Conservation (phyloP, 2,329 filamentous ascomycete species). For the Pseudocercospora macadamiae region DNA sequence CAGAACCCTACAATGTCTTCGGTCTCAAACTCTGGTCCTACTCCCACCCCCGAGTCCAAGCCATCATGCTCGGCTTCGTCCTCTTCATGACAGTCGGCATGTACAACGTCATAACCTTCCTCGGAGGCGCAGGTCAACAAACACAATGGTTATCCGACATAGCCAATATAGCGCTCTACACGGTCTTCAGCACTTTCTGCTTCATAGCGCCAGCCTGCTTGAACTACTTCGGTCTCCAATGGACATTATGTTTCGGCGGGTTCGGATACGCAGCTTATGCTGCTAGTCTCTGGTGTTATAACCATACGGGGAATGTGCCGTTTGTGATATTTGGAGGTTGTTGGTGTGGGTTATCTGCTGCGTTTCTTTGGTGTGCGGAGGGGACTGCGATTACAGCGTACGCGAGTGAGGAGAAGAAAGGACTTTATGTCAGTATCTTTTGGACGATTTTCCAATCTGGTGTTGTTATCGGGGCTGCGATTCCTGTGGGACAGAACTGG, state of each 20-base stretch:
- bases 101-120: slow-evolving; percentile 15
- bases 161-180: slow-evolving; percentile 10
- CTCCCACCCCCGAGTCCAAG: slow-evolving; percentile 8
- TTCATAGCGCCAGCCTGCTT: slow-evolving; percentile 6
- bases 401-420: slow-evolving; percentile 8
- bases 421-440: slow-evolving; percentile 5
- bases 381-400: slow-evolving; percentile 10
- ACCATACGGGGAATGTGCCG: slow-evolving; percentile 4
- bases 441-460: slow-evolving; percentile 13
- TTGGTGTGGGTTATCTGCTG: slow-evolving; percentile 9
- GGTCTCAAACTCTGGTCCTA: slow-evolving; percentile 1
- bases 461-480: slow-evolving; percentile 7
- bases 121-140: slow-evolving; percentile 11
- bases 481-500: slow-evolving; percentile 11
- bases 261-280: slow-evolving; percentile 13
- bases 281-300: slow-evolving; percentile 8
- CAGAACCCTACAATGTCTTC: slow-evolving; percentile 1
- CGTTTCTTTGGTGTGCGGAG: slow-evolving; percentile 10
- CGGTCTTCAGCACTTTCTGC: slow-evolving; percentile 7
- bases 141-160: slow-evolving; percentile 7
- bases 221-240: slow-evolving; percentile 9
- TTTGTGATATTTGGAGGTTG: slow-evolving; percentile 11
- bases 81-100: slow-evolving; percentile 14
- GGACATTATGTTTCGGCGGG: slow-evolving; percentile 9
- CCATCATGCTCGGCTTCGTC: slow-evolving; percentile 8